phyloP scores from a whole-genome alignment of 1,139 yeast species.

The Pneumocystis wakefieldiae region DNA sequence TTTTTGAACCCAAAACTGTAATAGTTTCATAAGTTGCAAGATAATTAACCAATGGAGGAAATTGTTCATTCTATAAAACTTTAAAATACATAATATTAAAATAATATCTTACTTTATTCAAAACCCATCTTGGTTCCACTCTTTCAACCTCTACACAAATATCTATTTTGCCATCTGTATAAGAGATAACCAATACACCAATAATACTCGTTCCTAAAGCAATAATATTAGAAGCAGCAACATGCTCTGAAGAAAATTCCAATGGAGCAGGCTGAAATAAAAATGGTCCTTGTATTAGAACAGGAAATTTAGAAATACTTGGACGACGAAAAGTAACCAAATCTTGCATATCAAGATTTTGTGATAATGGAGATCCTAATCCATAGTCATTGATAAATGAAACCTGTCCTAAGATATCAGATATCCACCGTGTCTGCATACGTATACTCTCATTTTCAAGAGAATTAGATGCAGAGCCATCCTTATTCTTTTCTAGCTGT shows the following conservation, averaged over 20 bases:
- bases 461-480: not conserved
- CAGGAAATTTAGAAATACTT: slow-evolving; percentile 1
- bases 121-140: slow-evolving; percentile 1
- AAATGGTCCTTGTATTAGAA: slow-evolving; percentile 8
- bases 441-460: not conserved
- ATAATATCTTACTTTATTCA: not conserved
- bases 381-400: slow-evolving; percentile 4
- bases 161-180: slow-evolving; percentile 10
- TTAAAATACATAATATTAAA: not conserved
- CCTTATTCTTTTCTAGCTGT: not conserved
- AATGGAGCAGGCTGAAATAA: slow-evolving; percentile 10
- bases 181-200: slow-evolving; percentile 7
- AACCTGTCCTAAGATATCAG: slow-evolving; percentile 1
- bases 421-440: slow-evolving; percentile 4
- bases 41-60: not conserved
- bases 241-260: slow-evolving; percentile 5
- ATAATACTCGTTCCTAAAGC: slow-evolving; percentile 6
- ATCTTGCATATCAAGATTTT: slow-evolving; percentile 1
- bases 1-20: not conserved
- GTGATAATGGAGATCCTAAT: not conserved
- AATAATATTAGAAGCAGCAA: slow-evolving; percentile 4
- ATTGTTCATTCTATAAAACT: not conserved
- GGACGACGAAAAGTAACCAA: slow-evolving; percentile 3
- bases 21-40: not conserved
- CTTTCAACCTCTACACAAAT: slow-evolving; percentile 7